phyloP scores from a whole-genome alignment of 257 asterid genomes.

The Gentiana dahurica region DNA sequence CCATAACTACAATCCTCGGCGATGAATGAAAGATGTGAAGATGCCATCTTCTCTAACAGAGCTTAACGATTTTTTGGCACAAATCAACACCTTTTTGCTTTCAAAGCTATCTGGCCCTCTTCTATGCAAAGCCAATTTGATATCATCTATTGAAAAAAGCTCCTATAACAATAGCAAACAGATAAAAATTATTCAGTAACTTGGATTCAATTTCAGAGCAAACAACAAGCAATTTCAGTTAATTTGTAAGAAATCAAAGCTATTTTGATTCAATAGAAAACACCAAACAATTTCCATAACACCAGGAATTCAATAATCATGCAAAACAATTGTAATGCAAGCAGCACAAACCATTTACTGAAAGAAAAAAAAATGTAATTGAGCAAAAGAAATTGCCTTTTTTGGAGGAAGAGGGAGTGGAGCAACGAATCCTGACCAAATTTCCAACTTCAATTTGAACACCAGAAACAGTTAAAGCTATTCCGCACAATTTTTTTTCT shows the following conservation, averaged over 20 bases:
- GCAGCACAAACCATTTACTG: too few species aligned
- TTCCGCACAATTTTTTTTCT: slow-evolving; percentile 68
- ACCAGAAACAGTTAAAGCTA: slow-evolving; percentile 65
- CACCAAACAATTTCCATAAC: too few species aligned
- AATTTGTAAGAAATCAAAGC: too few species aligned
- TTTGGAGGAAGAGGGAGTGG: slow-evolving; percentile 26
- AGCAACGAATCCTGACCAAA: slow-evolving; percentile 24
- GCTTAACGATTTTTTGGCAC: slow-evolving; percentile 9
- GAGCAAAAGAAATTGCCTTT: slow-evolving; percentile 17
- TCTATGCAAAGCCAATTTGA: slow-evolving; percentile 47
- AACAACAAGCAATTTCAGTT: too few species aligned
- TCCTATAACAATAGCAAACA: too few species aligned
- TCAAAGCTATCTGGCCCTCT: slow-evolving; percentile 94
- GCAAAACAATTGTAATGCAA: too few species aligned
- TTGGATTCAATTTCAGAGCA: too few species aligned
- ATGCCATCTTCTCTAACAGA: slow-evolving; percentile 13
- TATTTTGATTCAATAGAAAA: too few species aligned
- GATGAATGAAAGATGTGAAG: slow-evolving; percentile 16
- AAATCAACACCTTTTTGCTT: slow-evolving; percentile 32
- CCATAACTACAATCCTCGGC: slow-evolving; percentile 20
- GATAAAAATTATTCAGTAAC: too few species aligned
- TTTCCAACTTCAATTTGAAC: slow-evolving; percentile 39
- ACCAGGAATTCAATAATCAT: too few species aligned
- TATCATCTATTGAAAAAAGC: slow-evolving; percentile 44
- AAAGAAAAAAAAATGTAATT: too few species aligned